Base-by-base conservation (phyloP, 1,139 yeast genomes). In the Geotrichum candidum region DNA sequence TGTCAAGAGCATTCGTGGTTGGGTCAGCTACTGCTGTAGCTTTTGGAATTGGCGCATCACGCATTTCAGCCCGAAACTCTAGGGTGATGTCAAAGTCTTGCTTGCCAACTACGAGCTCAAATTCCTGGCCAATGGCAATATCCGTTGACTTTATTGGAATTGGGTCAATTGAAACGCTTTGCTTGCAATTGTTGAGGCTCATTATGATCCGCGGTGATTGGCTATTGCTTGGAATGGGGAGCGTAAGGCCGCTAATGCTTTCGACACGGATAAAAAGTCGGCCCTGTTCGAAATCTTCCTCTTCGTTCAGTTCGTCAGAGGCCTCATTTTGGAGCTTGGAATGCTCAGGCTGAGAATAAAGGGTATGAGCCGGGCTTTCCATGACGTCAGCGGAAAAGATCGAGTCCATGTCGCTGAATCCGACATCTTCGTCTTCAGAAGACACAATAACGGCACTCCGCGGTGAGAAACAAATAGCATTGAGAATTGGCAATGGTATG, bases 171-270 rank as follows among this genome's bases (percentile, higher is more conserved):
- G 86, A 84, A 54, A 91, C 85, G 64, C 92, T 84, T 72, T 94
- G 97, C 41, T 86, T 84, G 2, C 97, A 97, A 73, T 94, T 92
- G 72, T 94, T 98, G 65, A 94, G 78, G 5, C 89, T 84, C 50
- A 91, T 72, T 51, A 84, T 82, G 74, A 88, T 84, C 60, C 80
- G 79, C 0, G 90, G 74, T 41, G 48, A 41, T 15, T 41, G 48
- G 54, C 68, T 65, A 59, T 83, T 83, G 41, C 54, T 63, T 23
- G 57, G 52, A 13, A 73, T 61, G 1, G 94, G 90, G 62, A 91
- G 76, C 18, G 77, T 74, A 46, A 91, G 72, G 58, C 82, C 83
- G 64, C 80, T 79, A 60, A 91, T 74, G 0, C 86, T 85, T 63
- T 85, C 79, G 55, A 92, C 81, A 63, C 87, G 81, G 62, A 92